Evolutionary conservation across 306 rosid species (phyloP).

Genomic region (Neltuma alba): DNA sequence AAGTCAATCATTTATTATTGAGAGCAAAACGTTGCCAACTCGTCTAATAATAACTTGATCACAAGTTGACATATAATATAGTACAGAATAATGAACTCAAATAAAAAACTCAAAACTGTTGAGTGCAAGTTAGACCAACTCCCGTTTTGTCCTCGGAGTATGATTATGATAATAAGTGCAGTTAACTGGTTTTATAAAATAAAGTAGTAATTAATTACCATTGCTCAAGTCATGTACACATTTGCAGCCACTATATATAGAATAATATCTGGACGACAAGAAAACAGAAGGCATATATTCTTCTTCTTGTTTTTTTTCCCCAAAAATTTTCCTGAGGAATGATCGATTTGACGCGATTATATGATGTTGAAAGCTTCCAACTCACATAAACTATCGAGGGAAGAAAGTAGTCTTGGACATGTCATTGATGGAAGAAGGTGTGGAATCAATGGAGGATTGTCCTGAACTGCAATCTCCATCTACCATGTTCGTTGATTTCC

Average conservation of each 20-base stretch:
- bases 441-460: conserved; percentile 14
- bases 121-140: neutral
- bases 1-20: too few species aligned
- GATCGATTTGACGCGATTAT: neutral
- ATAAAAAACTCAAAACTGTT: neutral
- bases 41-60: neutral
- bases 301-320: too few species aligned
- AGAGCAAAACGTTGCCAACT: neutral
- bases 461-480: conserved; percentile 6
- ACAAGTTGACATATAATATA: neutral
- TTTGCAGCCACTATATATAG: neutral
- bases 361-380: neutral
- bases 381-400: conserved; percentile 5
- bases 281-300: too few species aligned
- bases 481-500: neutral
- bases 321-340: too few species aligned
- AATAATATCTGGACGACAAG: neutral
- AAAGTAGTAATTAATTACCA: neutral
- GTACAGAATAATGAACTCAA: neutral
- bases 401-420: conserved; percentile 24
- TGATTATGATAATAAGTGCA: neutral
- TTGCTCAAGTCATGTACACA: neutral
- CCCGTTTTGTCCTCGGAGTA: neutral
- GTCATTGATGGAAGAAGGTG: conserved; percentile 31
- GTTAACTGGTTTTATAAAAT: neutral